Conservation (phyloP, 2,329 filamentous ascomycete species). For the Aspergillus thermomutatus region DNA sequence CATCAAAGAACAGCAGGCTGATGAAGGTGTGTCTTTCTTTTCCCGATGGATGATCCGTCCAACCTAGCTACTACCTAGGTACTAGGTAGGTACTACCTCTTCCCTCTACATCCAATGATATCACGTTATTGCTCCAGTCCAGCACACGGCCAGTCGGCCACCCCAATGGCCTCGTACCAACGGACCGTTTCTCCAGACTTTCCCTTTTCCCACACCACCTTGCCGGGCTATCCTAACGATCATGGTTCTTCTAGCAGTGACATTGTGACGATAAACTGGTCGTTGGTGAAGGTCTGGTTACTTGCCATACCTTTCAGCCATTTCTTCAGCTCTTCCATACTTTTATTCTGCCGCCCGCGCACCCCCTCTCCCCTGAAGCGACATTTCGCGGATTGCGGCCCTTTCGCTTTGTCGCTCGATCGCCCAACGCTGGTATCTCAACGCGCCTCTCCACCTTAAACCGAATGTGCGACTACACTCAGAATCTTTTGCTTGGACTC, state of each 20-base stretch:
- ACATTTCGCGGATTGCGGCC: slow-evolving; percentile 18
- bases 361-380: slow-evolving; percentile 14
- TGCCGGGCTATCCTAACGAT: slow-evolving; percentile 10
- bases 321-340: slow-evolving; percentile 18
- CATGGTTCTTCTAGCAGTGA: slow-evolving; percentile 15
- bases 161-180: slow-evolving; percentile 9
- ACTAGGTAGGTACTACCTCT: not conserved
- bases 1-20: slow-evolving; percentile 10
- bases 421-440: slow-evolving; percentile 10
- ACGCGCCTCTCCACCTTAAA: slow-evolving; percentile 21
- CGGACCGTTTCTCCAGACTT: slow-evolving; percentile 11
- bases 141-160: not conserved
- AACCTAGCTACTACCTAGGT: not conserved
- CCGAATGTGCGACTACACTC: slow-evolving; percentile 35
- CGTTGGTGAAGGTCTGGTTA: slow-evolving; percentile 15
- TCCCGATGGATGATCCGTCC: not conserved
- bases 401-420: slow-evolving; percentile 14
- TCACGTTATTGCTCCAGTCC: slow-evolving; percentile 16
- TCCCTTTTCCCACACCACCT: slow-evolving; percentile 13
- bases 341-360: slow-evolving; percentile 5
- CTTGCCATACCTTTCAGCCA: slow-evolving; percentile 17
- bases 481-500: slow-evolving; percentile 30
- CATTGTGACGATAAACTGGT: slow-evolving; percentile 14
- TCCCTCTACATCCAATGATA: slow-evolving; percentile 24
- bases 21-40: slow-evolving; percentile 25